Evolutionary conservation across 2,329 filamentous ascomycete species (phyloP), one percentile per base, ranked within the genome.

Genomic region (Colletotrichum lindemuthianum): DNA sequence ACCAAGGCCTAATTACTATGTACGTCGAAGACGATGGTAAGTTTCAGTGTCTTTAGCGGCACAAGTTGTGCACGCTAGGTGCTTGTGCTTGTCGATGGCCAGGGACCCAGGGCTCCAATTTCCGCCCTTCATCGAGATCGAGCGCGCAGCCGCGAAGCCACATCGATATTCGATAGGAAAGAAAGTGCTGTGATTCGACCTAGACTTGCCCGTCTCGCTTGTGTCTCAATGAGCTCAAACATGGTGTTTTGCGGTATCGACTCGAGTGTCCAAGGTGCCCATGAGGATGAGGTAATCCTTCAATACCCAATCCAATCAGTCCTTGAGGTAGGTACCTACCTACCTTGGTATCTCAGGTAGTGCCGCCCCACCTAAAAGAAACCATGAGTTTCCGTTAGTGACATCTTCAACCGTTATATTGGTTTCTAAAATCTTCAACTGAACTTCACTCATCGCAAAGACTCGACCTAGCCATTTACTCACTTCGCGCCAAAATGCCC

Each of bases 1-100:
- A 43, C 13, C 8, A 43, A 13, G 8, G 16, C 16, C 13, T 44
- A 43, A 43, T 3, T 13, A 5, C 41, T 24, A 45, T 3, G 6
- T 10, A 47, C 13, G 13, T 34, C 36, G 39, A 43, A 34, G 12
- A 43, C 24, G 9, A 15, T 15, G 39, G 51, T 39, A n/a, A 24
- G 51, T 54, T 54, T 52, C 51, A 43, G 51, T 2, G n/a, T 13
- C 15, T 32, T 15, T 53, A 53, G 50, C 37, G 15, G 15, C 37
- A 11, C 9, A 11, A 36, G 34, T 15, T n/a, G 34, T 13, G 32
- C n/a, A 6, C n/a, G 12, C 51, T 34, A 43, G 8, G 37, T 6
- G 8, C 15, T 40, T 15, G n/a, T 45, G 24, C 24, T 24, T 40
- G 37, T 13, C 12, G 43, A 24, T 16, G 9, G 37, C n/a, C 12